Base-by-base conservation (phyloP, 345 rosid species). In the Citrus maxima region DNA sequence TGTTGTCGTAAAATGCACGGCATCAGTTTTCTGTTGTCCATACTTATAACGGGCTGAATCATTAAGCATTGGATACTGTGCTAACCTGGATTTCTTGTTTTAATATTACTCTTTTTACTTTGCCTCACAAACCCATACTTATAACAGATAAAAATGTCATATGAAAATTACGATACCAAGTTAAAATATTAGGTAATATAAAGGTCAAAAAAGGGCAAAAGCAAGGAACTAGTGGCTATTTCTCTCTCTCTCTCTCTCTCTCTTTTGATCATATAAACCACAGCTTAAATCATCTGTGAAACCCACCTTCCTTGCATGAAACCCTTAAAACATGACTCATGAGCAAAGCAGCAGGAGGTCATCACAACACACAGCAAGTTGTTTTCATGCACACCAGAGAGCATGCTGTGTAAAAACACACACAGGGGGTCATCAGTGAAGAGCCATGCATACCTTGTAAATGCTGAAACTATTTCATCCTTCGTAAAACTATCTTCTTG, bases 401-500 rank as follows among this genome's bases (percentile, higher is more conserved):
- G 27, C 25, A 61, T 27, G 42, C 30, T 25, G 24, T 51, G 14
- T 49, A 46, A 63, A 49, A 38, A 62, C 59, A 74, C 34, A 59
- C 27, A 19, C 30, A 56, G 1, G 34, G 3, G 59, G 63, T 30
- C 10, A 34, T 21, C 21, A 7, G 9, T 66, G 65, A 35, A 54
- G 30, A 35, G 21, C 5, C 18, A 72, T 37, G 64, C 42, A 19
- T 76, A 87, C 90, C 97, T 87, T 83, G 94, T 85, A 78, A 79
- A 82, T 6, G 92, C 91, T 66, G 97, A 92, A 78, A 92, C 82
- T 55, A 83, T 79, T 76, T 92, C 94, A 87, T 92, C 94, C 83
- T 89, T 92, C 28, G 88, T 86, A 75, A 89, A 92, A 85, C 97
- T 92, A 81, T 90, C 97, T 75, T 90, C 94, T 62, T 87, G 90